These are phyloP conservation scores for Dictyostelium capitatum DNA, from an alignment of 78 protist species.

Conservation along the genomic window DNA sequence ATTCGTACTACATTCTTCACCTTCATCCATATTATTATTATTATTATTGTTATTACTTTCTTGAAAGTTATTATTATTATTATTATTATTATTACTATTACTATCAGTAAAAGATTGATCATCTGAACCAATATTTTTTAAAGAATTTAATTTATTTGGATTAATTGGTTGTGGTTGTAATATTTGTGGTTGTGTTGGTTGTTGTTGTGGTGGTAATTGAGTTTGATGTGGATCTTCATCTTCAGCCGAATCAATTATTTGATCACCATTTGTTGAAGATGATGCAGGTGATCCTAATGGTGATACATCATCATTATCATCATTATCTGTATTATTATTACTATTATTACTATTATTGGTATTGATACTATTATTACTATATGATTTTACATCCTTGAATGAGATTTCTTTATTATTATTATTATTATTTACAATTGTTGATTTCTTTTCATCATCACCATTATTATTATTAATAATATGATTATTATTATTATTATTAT, in stretches of 20 bases:
- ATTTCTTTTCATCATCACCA: not conserved
- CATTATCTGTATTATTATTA: too few relatives aligned
- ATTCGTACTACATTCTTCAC: conserved; percentile 20
- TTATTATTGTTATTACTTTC: too few relatives aligned
- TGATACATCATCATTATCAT: not conserved
- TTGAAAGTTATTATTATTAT: too few relatives aligned
- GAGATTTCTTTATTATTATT: not conserved
- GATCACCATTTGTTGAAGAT: not conserved
- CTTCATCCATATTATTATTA: not conserved
- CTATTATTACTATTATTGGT: too few relatives aligned
- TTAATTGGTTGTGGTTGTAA: not conserved
- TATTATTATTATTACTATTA: too few relatives aligned
- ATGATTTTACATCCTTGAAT: too few relatives aligned
- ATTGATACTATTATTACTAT: too few relatives aligned
- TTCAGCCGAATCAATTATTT: too few relatives aligned
- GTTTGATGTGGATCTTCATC: not conserved
- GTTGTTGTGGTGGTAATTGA: not conserved
- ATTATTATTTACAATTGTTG: not conserved
- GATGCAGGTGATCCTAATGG: not conserved
- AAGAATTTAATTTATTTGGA: not conserved
- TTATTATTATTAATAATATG: not conserved
- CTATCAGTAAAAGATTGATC: not conserved
- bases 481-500: conserved; percentile 19
- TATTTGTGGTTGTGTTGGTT: not conserved
- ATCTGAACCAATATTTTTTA: not conserved